phyloP scores from a whole-genome alignment of 1,139 yeast species.

The Kluyveromyces marxianus region DNA sequence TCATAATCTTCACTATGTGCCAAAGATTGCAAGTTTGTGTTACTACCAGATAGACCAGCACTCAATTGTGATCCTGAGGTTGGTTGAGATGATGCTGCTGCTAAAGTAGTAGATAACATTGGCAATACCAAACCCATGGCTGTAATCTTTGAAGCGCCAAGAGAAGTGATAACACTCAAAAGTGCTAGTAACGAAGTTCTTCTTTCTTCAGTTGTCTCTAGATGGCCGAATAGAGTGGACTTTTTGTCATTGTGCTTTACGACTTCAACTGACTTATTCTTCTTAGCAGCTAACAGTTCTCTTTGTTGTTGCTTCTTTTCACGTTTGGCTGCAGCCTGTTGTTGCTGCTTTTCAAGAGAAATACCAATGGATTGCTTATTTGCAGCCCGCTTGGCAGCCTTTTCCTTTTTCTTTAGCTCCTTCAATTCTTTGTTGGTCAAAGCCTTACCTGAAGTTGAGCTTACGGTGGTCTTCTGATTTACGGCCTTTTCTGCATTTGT shows the following conservation, averaged over 20 bases:
- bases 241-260: slow-evolving; percentile 15
- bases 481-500: background rate
- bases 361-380: slow-evolving; percentile 31
- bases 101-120: slow-evolving; percentile 12
- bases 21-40: slow-evolving; percentile 7
- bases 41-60: slow-evolving; percentile 6
- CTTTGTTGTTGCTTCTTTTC: slow-evolving; percentile 31
- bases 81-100: slow-evolving; percentile 21
- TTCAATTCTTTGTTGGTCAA: slow-evolving; percentile 78
- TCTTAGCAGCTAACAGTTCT: slow-evolving; percentile 30
- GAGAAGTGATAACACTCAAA: slow-evolving; percentile 30
- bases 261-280: slow-evolving; percentile 44
- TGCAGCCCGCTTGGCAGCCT: slow-evolving; percentile 68
- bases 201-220: slow-evolving; percentile 77
- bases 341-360: slow-evolving; percentile 30
- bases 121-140: slow-evolving; percentile 31
- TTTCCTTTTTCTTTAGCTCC: slow-evolving; percentile 80
- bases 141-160: slow-evolving; percentile 29
- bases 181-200: slow-evolving; percentile 45
- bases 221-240: slow-evolving; percentile 69
- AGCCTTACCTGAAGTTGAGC: slow-evolving; percentile 20
- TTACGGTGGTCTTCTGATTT: background rate
- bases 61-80: slow-evolving; percentile 5
- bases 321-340: slow-evolving; percentile 27
- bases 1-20: slow-evolving; percentile 16